Evolutionary conservation across 257 asterid species (phyloP).

Genomic region (Nemophila menziesii): DNA sequence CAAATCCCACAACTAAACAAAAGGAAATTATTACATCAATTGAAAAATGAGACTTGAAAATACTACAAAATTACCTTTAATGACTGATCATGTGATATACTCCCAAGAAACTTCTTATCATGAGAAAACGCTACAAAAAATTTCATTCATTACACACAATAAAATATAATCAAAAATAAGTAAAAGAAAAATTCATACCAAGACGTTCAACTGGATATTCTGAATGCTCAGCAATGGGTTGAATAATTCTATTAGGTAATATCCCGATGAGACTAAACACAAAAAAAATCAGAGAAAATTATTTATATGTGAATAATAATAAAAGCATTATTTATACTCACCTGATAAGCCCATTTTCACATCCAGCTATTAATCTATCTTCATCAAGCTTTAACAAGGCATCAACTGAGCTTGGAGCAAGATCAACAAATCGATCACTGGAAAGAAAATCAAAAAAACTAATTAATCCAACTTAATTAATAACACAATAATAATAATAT

Average conservation of each 20-base stretch:
- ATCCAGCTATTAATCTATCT: conserved; percentile 76
- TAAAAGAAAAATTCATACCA: too few species aligned
- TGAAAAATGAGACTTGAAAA: not conserved
- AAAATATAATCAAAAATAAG: too few species aligned
- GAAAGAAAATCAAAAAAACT: conserved; percentile 13
- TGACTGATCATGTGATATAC: conserved; percentile 76
- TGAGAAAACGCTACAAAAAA: conserved; percentile 65
- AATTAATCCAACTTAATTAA: conserved; percentile 4
- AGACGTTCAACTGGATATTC: conserved; percentile 81
- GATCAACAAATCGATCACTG: conserved; percentile 87
- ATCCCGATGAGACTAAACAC: conserved; percentile 65
- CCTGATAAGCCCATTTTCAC: conserved; percentile 85
- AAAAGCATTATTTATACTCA: conserved; percentile 6
- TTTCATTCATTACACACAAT: too few species aligned
- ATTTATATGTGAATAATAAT: conserved; percentile 5
- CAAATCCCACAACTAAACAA: conserved; percentile 53
- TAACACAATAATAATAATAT: conserved; percentile 3
- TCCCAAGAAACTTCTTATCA: conserved; percentile 80
- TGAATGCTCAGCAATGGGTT: conserved; percentile 91
- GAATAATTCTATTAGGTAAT: conserved; percentile 82
- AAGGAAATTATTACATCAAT: not conserved
- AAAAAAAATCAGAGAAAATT: conserved; percentile 5
- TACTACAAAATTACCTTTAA: conserved; percentile 37
- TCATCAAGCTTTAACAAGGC: conserved; percentile 89
- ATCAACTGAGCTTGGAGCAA: conserved; percentile 78